A percentile compares a stretch with the other conserved stretches of the same genome.
Evolutionary conservation across 176 grass and related monocot genomes (phyloP).

Genomic region (Musa acuminata): DNA sequence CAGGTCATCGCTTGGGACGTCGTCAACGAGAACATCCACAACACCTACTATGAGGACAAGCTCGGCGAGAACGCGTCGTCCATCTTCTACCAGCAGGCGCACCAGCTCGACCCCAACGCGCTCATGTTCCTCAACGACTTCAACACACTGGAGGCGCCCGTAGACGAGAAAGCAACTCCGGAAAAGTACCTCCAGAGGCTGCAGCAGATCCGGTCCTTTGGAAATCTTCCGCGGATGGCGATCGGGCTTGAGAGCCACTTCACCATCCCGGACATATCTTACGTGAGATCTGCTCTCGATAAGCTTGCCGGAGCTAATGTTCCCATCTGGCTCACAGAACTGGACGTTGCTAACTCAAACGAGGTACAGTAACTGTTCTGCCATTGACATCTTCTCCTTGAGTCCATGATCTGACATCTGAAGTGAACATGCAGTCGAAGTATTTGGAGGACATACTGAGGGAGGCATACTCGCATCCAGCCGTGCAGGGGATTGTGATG

Average conservation of each 20-base stretch:
- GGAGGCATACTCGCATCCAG: constrained; percentile 82
- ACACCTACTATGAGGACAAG: constrained; percentile 48
- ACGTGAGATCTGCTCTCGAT: constrained; percentile 62
- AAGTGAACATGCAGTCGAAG: constrained; percentile 24
- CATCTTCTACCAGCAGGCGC: constrained; percentile 41
- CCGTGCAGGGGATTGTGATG: constrained; percentile 64
- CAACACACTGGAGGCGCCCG: constrained; percentile 71
- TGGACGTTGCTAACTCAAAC: constrained; percentile 35
- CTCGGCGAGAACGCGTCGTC: constrained; percentile 44
- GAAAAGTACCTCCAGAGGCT: constrained; percentile 63
- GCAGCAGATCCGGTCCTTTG: constrained; percentile 30
- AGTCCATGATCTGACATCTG: neutral
- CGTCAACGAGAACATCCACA: constrained; percentile 81
- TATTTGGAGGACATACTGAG: constrained; percentile 57
- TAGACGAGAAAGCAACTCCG: constrained; percentile 22
- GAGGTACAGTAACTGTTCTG: constrained; percentile 25
- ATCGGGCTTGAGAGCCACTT: constrained; percentile 84
- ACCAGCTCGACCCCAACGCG: constrained; percentile 36
- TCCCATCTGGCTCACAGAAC: constrained; percentile 92
- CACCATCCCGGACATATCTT: constrained; percentile 52
- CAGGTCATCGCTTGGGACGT: constrained; percentile 92
- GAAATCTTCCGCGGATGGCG: constrained; percentile 32
- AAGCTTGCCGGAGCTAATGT: constrained; percentile 32
- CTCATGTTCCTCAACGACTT: constrained; percentile 74
- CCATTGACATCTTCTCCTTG: neutral